These are phyloP conservation scores for Auriscalpium vulgare DNA, from an alignment of 768 basidiomycete genomes.

Conservation along the genomic window DNA sequence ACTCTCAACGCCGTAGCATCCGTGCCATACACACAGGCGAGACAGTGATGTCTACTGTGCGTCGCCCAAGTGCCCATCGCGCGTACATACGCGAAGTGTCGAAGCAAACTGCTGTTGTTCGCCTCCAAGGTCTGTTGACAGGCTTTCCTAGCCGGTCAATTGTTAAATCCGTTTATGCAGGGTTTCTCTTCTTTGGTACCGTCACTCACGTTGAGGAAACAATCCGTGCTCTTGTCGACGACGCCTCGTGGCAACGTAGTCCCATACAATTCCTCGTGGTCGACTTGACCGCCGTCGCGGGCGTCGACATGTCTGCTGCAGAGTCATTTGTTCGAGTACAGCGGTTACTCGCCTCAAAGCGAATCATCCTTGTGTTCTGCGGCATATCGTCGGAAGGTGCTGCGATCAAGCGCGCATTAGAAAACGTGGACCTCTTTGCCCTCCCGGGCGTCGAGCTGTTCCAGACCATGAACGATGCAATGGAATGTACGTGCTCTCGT, in stretches of 20 bases:
- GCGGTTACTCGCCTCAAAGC: constrained; percentile 63
- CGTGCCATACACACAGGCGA: constrained; percentile 78
- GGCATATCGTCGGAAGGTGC: constrained; percentile 56
- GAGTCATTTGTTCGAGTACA: constrained; percentile 93
- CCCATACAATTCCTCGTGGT: constrained; percentile 88
- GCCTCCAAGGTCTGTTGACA: constrained; percentile 58
- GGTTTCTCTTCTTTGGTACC: constrained; percentile 90
- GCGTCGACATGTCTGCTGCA: constrained; percentile 91
- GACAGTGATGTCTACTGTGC: constrained; percentile 82
- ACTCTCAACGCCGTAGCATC: constrained; percentile 79
- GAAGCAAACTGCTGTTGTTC: constrained; percentile 81
- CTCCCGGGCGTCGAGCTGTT: constrained; percentile 77
- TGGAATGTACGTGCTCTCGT: constrained; percentile 65
- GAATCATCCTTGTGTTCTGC: constrained; percentile 85
- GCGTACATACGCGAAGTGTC: constrained; percentile 90
- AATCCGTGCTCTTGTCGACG: constrained; percentile 67
- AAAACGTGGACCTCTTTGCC: constrained; percentile 74
- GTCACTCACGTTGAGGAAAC: constrained; percentile 85
- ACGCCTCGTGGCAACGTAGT: constrained; percentile 57
- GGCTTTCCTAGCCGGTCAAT: neutral
- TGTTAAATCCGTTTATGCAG: constrained; percentile 25
- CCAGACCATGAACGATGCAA: constrained; percentile 74
- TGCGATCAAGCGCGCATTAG: constrained; percentile 61
- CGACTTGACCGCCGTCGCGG: constrained; percentile 78
- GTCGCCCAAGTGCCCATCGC: constrained; percentile 80